These are phyloP conservation scores for Neofusicoccum laricinum DNA, from an alignment of 2,329 filamentous ascomycete genomes.

Conservation along the genomic window DNA sequence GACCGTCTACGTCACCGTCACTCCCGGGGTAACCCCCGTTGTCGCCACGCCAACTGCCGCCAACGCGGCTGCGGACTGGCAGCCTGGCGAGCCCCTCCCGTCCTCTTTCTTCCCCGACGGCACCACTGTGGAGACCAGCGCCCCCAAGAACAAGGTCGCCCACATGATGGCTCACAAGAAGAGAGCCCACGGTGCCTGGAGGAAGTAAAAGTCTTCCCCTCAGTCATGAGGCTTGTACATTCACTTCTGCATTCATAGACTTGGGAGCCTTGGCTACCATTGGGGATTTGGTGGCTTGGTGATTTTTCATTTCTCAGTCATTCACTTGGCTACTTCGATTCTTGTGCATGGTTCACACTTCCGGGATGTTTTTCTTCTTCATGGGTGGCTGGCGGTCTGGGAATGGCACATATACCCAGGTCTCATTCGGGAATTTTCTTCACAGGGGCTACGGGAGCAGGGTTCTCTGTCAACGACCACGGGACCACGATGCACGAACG, in stretches of 20 bases:
- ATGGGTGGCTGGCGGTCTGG: not conserved
- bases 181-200: conserved; percentile 3
- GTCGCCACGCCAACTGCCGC: conserved; percentile 24
- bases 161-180: conserved; percentile 13
- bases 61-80: conserved; percentile 24
- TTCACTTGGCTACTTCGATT: not conserved
- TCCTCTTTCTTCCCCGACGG: not conserved
- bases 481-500: not conserved
- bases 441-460: not conserved
- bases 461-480: not conserved
- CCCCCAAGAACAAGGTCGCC: conserved; percentile 6
- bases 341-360: conserved; percentile 7
- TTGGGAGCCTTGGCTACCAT: not conserved
- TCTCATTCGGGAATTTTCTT: not conserved
- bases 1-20: not conserved
- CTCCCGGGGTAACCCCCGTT: not conserved
- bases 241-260: not conserved
- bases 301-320: not conserved
- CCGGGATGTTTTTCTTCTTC: not conserved
- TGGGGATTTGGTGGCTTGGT: not conserved
- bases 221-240: not conserved
- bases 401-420: not conserved
- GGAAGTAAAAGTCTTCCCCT: not conserved
- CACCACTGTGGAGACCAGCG: not conserved
- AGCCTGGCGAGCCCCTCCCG: not conserved